Conservation (phyloP, 2,329 filamentous ascomycete genomes). For the Monosporascus sp. region DNA sequence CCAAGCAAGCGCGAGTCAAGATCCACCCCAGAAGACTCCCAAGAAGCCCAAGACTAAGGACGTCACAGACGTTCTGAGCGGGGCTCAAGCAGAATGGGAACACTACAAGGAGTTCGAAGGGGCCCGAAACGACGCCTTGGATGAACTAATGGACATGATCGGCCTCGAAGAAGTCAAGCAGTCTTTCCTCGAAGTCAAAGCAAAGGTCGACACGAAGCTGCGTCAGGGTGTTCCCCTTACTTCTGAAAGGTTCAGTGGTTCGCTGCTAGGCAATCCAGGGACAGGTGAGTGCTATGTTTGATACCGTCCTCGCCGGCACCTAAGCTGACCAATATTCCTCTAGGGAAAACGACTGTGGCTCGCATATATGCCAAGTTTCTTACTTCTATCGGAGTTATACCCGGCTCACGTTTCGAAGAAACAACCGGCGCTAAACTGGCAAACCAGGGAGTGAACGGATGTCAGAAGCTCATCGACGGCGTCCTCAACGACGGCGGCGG, state of each 20-base stretch:
- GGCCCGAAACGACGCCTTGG: conserved; percentile 47
- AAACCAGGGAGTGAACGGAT: conserved; percentile 51
- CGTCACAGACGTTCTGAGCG: conserved; percentile 3
- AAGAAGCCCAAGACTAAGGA: conserved; percentile 1
- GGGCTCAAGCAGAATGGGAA: conserved; percentile 53
- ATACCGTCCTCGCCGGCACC: too few relatives aligned
- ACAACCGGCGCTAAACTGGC: conserved; percentile 62
- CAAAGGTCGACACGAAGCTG: conserved; percentile 52
- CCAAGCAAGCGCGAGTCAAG: conserved; percentile 3
- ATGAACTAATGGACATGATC: conserved; percentile 63
- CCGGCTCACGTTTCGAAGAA: conserved; percentile 55
- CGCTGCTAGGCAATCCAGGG: conserved; percentile 66
- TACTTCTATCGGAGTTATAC: conserved; percentile 51
- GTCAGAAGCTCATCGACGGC: conserved; percentile 47
- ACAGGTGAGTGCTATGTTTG: conserved; percentile 44
- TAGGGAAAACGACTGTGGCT: conserved; percentile 69
- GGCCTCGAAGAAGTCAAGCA: conserved; percentile 66
- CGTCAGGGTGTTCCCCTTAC: conserved; percentile 51
- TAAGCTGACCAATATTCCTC: not conserved
- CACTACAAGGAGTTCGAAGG: conserved; percentile 49
- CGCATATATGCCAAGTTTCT: conserved; percentile 63
- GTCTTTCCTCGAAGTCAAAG: conserved; percentile 57
- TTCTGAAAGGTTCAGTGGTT: conserved; percentile 55
- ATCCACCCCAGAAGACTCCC: not conserved
- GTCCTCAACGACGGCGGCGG: conserved; percentile 58